These are phyloP conservation scores for Citrus australasica DNA, from an alignment of 345 rosid species.

Conservation along the genomic window DNA sequence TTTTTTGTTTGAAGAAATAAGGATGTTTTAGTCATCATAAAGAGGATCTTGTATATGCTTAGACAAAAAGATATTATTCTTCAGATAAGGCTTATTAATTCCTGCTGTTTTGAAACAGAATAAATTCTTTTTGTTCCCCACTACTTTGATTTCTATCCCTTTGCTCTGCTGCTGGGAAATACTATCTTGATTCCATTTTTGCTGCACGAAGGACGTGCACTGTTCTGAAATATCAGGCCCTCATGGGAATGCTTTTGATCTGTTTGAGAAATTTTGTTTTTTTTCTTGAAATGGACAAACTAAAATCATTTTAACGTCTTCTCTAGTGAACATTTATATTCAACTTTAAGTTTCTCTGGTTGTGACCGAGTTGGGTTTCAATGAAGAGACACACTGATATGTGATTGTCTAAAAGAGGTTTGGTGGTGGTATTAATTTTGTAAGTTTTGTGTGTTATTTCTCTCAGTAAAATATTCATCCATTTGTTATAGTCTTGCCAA, in stretches of 20 bases:
- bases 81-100: background rate
- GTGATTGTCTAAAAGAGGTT: background rate
- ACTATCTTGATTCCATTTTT: slow-evolving; percentile 1
- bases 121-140: slow-evolving; percentile 1
- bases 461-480: background rate
- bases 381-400: background rate
- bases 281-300: background rate
- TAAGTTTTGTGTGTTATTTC: background rate
- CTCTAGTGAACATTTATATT: background rate
- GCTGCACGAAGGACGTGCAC: background rate
- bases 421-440: background rate
- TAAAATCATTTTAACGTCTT: background rate
- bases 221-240: background rate
- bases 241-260: background rate
- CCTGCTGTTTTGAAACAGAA: slow-evolving; percentile 4
- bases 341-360: background rate
- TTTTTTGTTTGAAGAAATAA: background rate
- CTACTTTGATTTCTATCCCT: background rate
- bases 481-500: background rate
- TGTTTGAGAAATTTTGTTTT: background rate
- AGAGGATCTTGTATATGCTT: background rate
- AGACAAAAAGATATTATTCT: background rate
- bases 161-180: background rate
- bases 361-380: background rate
- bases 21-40: background rate